Base-by-base conservation (phyloP, 2,329 filamentous ascomycete species). In the Colletotrichum australisinense region DNA sequence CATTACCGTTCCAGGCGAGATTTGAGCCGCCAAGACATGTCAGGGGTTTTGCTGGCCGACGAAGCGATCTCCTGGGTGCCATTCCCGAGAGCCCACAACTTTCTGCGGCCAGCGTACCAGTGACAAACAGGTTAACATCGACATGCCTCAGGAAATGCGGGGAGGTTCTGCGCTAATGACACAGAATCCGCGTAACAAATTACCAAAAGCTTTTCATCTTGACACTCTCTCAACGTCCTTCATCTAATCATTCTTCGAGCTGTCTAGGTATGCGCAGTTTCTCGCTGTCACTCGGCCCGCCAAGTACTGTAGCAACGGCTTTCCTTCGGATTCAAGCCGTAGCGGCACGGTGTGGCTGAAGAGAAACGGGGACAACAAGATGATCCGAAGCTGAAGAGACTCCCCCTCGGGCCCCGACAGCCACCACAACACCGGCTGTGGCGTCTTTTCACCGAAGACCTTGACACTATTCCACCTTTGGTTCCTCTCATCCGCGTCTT, bases 401-500 rank as follows among this genome's bases (percentile, higher is more conserved):
- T 24, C 22, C 38, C 16, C n/a, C 28, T 38, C 42, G 26, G 63
- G 22, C 32, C 59, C 42, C n/a, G 53, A 28, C 30, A 64, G 24
- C 42, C 19, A 49, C 42, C 16, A 49, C 46, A 28, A 32, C 30
- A 69, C 32, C 32, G 32, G 53, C 24, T 46, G 59, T 72, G 42
- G 66, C 59, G 30, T 69, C 59, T 19, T 26, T n/a, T 55, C 59
- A 30, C 30, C 59, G 30, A 26, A n/a, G 42, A n/a, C 4, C 42
- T 8, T 14, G 42, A 26, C 53, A 49, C 24, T 35, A 59, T 64
- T 42, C 53, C 70, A 53, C 53, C 53, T 63, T 64, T 19, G 30
- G 63, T 24, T 60, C 38, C 30, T n/a, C 12, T 35, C 69, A n/a
- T 38, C 62, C 55, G 58, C 69, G 58, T n/a, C 59, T 65, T 65